Base-by-base conservation (phyloP, 2,329 filamentous ascomycete species). In the Cladophialophora psammophila region DNA sequence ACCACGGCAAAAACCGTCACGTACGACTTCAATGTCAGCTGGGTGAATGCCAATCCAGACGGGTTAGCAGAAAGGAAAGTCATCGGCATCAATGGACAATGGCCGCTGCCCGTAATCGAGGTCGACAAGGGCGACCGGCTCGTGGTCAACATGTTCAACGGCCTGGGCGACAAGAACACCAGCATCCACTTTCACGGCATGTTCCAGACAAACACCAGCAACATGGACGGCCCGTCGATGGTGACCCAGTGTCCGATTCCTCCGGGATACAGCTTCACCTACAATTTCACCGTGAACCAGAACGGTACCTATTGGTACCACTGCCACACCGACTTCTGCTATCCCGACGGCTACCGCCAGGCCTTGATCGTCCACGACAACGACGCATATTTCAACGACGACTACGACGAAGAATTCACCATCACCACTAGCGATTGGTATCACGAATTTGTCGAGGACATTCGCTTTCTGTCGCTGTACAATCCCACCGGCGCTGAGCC, bases 181-280 rank as follows among this genome's bases (percentile, higher is more conserved):
- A 86, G 84, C 42, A 82, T 94, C 4, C 91, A 94, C 75, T 94
- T 91, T 76, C 91, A 94, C 71, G 91, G 91, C 13, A 83, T 94
- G 69, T 93, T 87, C 74, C 90, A 92, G 75, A 92, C 92, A 71
- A 90, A 90, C 10, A 91, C 90, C 0, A 91, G 87, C 67, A 83
- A 84, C 61, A 92, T 93, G 90, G 91, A 94, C 72, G 91, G 91
- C 0, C 85, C 90, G 1, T 82, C 86, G 0, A 88, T 86, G 36
- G 83, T 91, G 4, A 90, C 86, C 0, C 90, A 91, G 74, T 91
- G 90, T 68, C 84, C 86, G 0, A 88, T 93, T 55, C 83, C 86
- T 0, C 88, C 90, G 0, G 87, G 87, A 0, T 78, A 82, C 1
- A 85, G 80, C 0, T 89, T 91, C 69, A 87, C 84, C 0, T 93